phyloP scores from a whole-genome alignment of 1,139 yeast species.

The Yamadazyma membranifaciens region DNA sequence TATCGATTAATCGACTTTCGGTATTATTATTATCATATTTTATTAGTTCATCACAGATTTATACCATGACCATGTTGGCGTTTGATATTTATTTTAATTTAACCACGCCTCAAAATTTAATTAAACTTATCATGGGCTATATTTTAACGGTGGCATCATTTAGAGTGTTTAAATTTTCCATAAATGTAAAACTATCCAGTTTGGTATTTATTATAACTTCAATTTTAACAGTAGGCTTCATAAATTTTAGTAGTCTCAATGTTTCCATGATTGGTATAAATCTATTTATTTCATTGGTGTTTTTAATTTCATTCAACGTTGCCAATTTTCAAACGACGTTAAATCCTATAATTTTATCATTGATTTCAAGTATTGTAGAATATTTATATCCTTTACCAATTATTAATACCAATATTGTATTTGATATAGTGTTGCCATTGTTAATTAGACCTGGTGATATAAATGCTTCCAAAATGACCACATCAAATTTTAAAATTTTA shows the following conservation, averaged over 20 bases:
- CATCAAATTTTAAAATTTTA: conserved; percentile 16
- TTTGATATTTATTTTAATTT: conserved; percentile 19
- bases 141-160: conserved; percentile 17
- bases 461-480: conserved; percentile 1
- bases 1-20: conserved; percentile 23
- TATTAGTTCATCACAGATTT: conserved; percentile 26
- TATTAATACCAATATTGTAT: conserved; percentile 1
- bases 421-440: conserved; percentile 7
- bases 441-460: conserved; percentile 11
- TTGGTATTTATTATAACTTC: not conserved
- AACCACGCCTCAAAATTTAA: not conserved
- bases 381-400: conserved; percentile 6
- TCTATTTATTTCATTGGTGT: not conserved
- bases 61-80: conserved; percentile 24
- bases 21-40: conserved; percentile 27
- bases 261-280: conserved; percentile 2
- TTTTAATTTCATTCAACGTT: conserved; percentile 4
- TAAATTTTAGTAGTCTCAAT: not conserved
- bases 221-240: not conserved
- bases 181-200: conserved; percentile 2
- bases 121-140: conserved; percentile 19
- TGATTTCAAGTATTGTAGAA: conserved; percentile 2
- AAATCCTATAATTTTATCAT: conserved; percentile 6
- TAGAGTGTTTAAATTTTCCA: conserved; percentile 11
- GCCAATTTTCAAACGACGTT: conserved; percentile 2